phyloP scores from a whole-genome alignment of 306 rosid species.

The Sophora flavescens region DNA sequence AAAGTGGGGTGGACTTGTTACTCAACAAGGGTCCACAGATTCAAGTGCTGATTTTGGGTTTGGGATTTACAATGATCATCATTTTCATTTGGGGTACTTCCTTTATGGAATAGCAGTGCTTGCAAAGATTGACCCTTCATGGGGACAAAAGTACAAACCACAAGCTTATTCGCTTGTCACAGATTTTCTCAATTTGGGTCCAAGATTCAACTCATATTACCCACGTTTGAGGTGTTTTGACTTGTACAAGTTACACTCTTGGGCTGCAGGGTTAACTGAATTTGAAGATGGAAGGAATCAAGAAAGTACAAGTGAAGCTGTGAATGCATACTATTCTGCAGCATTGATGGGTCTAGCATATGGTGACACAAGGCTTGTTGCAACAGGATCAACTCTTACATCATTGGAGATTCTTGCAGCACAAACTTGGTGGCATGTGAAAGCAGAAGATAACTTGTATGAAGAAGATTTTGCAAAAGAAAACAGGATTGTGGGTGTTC shows the following conservation, averaged over 20 bases:
- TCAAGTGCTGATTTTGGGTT: constrained; percentile 84
- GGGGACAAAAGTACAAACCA: constrained; percentile 81
- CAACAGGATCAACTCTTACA: constrained; percentile 66
- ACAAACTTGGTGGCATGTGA: constrained; percentile 91
- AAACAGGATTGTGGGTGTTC: constrained; percentile 70
- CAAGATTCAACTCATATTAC: constrained; percentile 49
- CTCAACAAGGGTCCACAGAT: constrained; percentile 73
- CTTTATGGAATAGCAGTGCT: constrained; percentile 85
- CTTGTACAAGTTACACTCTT: constrained; percentile 77
- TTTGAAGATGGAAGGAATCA: constrained; percentile 86
- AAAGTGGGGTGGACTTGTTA: constrained; percentile 85
- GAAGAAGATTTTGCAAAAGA: constrained; percentile 64
- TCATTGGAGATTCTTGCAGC: constrained; percentile 75
- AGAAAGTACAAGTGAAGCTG: constrained; percentile 91
- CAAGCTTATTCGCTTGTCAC: constrained; percentile 75
- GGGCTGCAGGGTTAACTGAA: constrained; percentile 90
- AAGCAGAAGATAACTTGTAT: constrained; percentile 57
- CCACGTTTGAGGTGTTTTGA: constrained; percentile 86
- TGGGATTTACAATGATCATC: constrained; percentile 87
- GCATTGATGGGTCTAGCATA: constrained; percentile 84
- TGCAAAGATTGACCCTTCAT: constrained; percentile 74
- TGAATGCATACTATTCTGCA: constrained; percentile 83
- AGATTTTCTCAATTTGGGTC: constrained; percentile 72
- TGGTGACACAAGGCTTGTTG: constrained; percentile 68
- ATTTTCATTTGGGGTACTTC: constrained; percentile 88